Evolutionary conservation across 441 rosid species (phyloP).

Genomic region (Gossypium laxum): DNA sequence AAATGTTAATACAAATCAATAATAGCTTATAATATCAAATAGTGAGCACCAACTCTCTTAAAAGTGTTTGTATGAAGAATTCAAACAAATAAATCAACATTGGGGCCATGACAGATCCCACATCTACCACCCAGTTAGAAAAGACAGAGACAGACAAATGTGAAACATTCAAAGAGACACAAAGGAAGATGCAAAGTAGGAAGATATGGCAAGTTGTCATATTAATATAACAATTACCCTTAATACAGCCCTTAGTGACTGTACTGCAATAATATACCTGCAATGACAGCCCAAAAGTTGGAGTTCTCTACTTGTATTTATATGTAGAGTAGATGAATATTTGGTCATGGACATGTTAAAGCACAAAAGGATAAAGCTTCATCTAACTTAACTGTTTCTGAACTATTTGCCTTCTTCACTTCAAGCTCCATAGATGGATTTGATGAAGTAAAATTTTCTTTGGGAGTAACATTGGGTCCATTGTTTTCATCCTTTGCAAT

Average conservation of each 20-base stretch:
- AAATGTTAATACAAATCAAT: background rate
- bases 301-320: background rate
- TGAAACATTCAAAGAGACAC: background rate
- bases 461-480: slow-evolving; percentile 18
- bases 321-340: background rate
- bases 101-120: background rate
- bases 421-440: slow-evolving; percentile 24
- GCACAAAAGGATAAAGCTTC: slow-evolving; percentile 8
- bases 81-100: slow-evolving; percentile 26
- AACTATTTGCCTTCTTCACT: slow-evolving; percentile 21
- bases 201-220: background rate
- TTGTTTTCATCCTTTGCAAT: slow-evolving; percentile 20
- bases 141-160: background rate
- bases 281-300: background rate
- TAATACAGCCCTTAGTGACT: slow-evolving; percentile 2
- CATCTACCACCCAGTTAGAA: background rate
- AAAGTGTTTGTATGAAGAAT: background rate
- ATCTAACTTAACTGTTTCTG: slow-evolving; percentile 26
- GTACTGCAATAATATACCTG: background rate
- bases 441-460: slow-evolving; percentile 10
- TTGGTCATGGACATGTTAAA: slow-evolving; percentile 5
- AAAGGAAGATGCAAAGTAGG: background rate
- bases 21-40: background rate
- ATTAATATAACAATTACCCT: background rate
- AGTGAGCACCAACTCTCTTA: background rate